Conservation (phyloP, 352 stramenopile genomes). For the Discostella stelligera region DNA sequence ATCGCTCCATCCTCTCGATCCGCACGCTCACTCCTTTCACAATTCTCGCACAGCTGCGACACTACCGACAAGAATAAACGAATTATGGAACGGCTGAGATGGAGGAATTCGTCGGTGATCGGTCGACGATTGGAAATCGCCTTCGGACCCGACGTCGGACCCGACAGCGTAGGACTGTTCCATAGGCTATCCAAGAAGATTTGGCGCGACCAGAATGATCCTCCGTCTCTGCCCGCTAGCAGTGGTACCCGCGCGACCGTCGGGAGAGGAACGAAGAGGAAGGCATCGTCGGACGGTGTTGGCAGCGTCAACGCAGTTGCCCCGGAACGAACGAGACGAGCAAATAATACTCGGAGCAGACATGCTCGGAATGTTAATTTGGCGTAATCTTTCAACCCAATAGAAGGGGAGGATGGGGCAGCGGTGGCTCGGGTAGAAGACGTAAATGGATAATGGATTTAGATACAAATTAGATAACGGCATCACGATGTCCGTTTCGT, state of each 20-base stretch:
- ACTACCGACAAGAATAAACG: slow-evolving; percentile 15
- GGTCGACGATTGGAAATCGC: slow-evolving; percentile 11
- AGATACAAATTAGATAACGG: too few relatives aligned
- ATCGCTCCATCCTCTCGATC: too few relatives aligned
- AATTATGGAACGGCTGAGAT: slow-evolving; percentile 18
- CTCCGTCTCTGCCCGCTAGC: not conserved
- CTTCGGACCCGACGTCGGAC: slow-evolving; percentile 2
- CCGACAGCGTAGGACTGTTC: not conserved
- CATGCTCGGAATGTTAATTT: slow-evolving; percentile 5
- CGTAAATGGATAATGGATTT: too few relatives aligned
- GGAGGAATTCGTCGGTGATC: slow-evolving; percentile 12
- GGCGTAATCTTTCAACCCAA: too few relatives aligned
- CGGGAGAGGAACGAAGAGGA: slow-evolving; percentile 6
- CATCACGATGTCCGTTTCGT: too few relatives aligned
- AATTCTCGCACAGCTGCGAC: not conserved
- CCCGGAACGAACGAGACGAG: not conserved
- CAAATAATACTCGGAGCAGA: not conserved
- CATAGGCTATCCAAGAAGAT: not conserved
- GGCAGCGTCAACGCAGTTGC: not conserved
- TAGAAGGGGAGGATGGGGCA: too few relatives aligned
- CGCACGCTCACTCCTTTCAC: too few relatives aligned
- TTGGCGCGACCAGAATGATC: slow-evolving; percentile 1
- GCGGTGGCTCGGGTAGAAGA: too few relatives aligned
- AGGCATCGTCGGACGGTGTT: not conserved
- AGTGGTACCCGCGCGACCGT: too few relatives aligned